Evolutionary conservation across 306 rosid species (phyloP).

Genomic region (Acacia crassicarpa): DNA sequence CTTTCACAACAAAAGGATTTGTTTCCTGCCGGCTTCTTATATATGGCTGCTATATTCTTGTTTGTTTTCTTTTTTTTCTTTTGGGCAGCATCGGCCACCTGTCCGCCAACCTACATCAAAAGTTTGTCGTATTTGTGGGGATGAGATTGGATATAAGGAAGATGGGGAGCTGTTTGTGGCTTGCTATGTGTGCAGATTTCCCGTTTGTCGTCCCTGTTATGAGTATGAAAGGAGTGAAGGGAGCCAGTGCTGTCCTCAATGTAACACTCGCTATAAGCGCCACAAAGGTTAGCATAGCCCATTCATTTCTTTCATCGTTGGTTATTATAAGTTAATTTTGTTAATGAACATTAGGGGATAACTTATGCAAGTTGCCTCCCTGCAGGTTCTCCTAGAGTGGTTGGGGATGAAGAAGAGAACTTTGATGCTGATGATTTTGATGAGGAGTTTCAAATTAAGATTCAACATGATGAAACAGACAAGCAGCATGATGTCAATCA

Average conservation of each 20-base stretch:
- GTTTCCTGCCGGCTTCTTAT: not conserved
- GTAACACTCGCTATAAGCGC: constrained; percentile 87
- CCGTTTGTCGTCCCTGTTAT: constrained; percentile 89
- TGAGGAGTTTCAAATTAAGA: constrained; percentile 77
- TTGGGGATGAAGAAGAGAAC: constrained; percentile 78
- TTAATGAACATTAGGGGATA: not conserved
- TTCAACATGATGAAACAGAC: constrained; percentile 33
- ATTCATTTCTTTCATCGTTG: not conserved
- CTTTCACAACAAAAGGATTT: not conserved
- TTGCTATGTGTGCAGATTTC: constrained; percentile 80
- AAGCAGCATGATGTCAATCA: constrained; percentile 35
- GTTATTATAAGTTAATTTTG: not conserved
- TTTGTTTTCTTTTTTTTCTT: not conserved
- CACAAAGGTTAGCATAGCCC: constrained; percentile 55
- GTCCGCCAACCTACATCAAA: constrained; percentile 41
- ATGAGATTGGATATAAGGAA: constrained; percentile 77
- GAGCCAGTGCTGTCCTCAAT: constrained; percentile 82
- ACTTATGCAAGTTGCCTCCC: constrained; percentile 6
- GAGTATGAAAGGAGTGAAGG: constrained; percentile 97
- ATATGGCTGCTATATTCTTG: not conserved
- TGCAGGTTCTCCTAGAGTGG: constrained; percentile 86
- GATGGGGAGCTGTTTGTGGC: constrained; percentile 78
- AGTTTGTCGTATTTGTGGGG: constrained; percentile 79
- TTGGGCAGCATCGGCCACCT: constrained; percentile 50
- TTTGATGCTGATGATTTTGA: constrained; percentile 83